Conservation (phyloP, 768 basidiomycete genomes). For the Heimioporus sp. region DNA sequence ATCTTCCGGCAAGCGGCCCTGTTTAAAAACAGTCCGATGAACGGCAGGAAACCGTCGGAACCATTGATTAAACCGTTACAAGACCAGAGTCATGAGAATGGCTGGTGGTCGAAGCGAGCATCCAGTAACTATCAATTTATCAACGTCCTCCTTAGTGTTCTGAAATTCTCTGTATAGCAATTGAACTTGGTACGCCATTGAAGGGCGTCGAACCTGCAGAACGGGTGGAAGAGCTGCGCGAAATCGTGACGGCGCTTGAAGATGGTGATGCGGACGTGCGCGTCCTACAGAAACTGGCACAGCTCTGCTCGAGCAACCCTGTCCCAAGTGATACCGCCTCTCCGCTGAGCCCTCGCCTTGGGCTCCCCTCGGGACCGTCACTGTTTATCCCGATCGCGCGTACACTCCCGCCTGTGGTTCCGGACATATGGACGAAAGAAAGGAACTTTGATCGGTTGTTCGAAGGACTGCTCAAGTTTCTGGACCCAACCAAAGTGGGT, state of each 20-base stretch:
- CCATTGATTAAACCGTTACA: constrained; percentile 69
- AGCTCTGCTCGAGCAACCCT: constrained; percentile 61
- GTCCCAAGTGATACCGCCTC: constrained; percentile 42
- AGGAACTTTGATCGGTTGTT: constrained; percentile 71
- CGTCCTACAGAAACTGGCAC: constrained; percentile 63
- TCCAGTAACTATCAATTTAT: constrained; percentile 47
- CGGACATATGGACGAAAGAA: constrained; percentile 71
- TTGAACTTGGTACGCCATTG: constrained; percentile 48
- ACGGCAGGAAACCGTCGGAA: constrained; percentile 46
- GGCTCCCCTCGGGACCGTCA: constrained; percentile 55
- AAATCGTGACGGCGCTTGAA: constrained; percentile 53
- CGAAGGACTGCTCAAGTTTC: constrained; percentile 57
- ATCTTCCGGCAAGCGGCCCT: constrained; percentile 74
- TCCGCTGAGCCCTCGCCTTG: constrained; percentile 51
- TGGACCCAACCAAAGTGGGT: constrained; percentile 63
- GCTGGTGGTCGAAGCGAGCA: constrained; percentile 84
- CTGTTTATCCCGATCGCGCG: constrained; percentile 44
- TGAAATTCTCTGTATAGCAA: constrained; percentile 20
- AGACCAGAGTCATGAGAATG: constrained; percentile 64
- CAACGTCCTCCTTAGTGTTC: not conserved
- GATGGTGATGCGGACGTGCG: constrained; percentile 48
- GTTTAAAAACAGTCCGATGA: constrained; percentile 79
- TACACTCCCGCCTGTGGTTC: constrained; percentile 40
- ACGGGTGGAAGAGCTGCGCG: constrained; percentile 49
- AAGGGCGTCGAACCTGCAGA: constrained; percentile 40